Evolutionary conservation across 768 basidiomycete species (phyloP).

Genomic region (Cystobasidium tubakii): DNA sequence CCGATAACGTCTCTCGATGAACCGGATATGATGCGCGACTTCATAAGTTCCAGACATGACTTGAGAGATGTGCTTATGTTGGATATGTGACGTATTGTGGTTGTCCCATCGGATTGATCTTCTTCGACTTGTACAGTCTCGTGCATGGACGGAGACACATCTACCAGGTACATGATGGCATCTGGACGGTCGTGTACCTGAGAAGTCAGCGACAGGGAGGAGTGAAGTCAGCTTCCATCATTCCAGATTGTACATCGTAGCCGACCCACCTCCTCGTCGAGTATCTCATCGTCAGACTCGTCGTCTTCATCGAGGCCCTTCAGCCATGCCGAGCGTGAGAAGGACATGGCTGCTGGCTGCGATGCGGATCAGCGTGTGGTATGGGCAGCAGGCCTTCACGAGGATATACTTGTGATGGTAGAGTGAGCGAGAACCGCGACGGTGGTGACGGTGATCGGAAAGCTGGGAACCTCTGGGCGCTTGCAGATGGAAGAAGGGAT

Average conservation of each 20-base stretch:
- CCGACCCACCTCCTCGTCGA: constrained; percentile 21
- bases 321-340: constrained; percentile 19
- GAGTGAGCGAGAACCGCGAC: too few species aligned
- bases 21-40: constrained; percentile 26
- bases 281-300: constrained; percentile 32
- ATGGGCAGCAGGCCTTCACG: neutral
- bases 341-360: constrained; percentile 12
- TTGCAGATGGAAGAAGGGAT: too few species aligned
- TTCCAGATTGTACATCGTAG: neutral
- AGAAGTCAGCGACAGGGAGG: neutral
- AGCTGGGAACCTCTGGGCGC: too few species aligned
- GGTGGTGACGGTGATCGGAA: too few species aligned
- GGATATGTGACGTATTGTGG: neutral
- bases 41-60: neutral
- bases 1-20: constrained; percentile 70
- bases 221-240: neutral
- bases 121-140: constrained; percentile 30
- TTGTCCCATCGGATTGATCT: neutral
- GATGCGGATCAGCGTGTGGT: neutral
- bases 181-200: constrained; percentile 29
- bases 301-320: constrained; percentile 25
- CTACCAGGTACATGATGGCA: constrained; percentile 36
- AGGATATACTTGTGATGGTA: too few species aligned
- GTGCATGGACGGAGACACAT: constrained; percentile 36
- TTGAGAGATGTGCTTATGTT: constrained; percentile 32